phyloP scores from a whole-genome alignment of 768 basidiomycete species.

The Pluteus cervinus region DNA sequence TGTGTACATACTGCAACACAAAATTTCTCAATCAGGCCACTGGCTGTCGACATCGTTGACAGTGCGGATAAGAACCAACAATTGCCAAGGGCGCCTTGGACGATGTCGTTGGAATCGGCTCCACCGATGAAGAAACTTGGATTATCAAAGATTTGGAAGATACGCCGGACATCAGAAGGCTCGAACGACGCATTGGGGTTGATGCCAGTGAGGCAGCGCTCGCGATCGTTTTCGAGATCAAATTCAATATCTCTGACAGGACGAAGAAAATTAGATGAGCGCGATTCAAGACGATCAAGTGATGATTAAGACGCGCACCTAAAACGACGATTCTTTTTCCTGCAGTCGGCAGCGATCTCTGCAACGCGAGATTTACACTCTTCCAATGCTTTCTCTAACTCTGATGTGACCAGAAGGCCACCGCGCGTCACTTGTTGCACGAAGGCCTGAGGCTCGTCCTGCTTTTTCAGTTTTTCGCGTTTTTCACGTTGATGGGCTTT shows the following conservation, averaged over 20 bases:
- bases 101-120: slow-evolving; percentile 35
- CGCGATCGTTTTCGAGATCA: slow-evolving; percentile 35
- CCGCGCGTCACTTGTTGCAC: too few relatives aligned
- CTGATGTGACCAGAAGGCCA: slow-evolving; percentile 37
- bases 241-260: slow-evolving; percentile 48
- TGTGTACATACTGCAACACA: slow-evolving; percentile 32
- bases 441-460: too few relatives aligned
- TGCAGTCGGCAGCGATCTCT: slow-evolving; percentile 38
- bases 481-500: too few relatives aligned
- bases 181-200: slow-evolving; percentile 7
- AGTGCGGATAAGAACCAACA: slow-evolving; percentile 52
- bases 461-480: too few relatives aligned
- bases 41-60: slow-evolving; percentile 38
- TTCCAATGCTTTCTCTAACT: slow-evolving; percentile 39
- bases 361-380: slow-evolving; percentile 39
- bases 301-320: slow-evolving; percentile 25
- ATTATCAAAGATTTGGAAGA: slow-evolving; percentile 46
- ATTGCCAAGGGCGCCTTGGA: slow-evolving; percentile 44
- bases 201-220: slow-evolving; percentile 32
- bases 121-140: slow-evolving; percentile 43
- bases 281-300: background rate
- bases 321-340: slow-evolving; percentile 43
- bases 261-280: background rate
- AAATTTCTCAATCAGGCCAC: slow-evolving; percentile 42
- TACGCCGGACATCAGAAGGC: slow-evolving; percentile 34